phyloP scores from a whole-genome alignment of 208 protist species.

The Jaenimonas drosophilae region DNA sequence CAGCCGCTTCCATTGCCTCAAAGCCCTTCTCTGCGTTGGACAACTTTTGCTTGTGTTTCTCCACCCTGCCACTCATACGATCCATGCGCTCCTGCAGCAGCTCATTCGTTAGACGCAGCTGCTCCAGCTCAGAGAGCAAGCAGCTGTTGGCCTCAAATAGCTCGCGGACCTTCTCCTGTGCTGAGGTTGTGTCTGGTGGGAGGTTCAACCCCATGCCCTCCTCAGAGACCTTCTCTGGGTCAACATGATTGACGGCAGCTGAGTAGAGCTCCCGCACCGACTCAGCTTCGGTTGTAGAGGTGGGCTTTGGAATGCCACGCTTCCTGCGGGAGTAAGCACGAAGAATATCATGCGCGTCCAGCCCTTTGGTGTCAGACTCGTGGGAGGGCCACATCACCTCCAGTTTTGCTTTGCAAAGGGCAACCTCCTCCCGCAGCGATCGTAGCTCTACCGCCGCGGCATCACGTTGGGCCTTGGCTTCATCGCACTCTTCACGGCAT shows the following conservation, averaged over 20 bases:
- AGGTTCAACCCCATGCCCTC: conserved; percentile 4
- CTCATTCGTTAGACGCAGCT: conserved; percentile 61
- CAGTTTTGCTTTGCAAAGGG: conserved; percentile 55
- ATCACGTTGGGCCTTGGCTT: conserved; percentile 68
- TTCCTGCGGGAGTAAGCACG: conserved; percentile 30
- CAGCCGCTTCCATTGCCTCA: conserved; percentile 4
- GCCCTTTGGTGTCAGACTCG: conserved; percentile 35
- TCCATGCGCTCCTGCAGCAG: conserved; percentile 51
- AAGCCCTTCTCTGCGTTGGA: conserved; percentile 6
- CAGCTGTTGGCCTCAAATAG: conserved; percentile 71
- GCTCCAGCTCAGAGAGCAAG: conserved; percentile 59
- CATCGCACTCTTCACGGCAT: conserved; percentile 79
- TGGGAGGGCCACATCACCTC: conserved; percentile 81
- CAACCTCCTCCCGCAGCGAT: conserved; percentile 27
- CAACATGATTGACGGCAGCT: neutral
- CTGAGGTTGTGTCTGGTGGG: conserved; percentile 17
- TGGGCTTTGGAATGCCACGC: conserved; percentile 5
- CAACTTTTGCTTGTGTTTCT: conserved; percentile 22
- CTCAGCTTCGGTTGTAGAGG: neutral
- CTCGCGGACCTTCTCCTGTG: conserved; percentile 53
- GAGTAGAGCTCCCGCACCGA: neutral
- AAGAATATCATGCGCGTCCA: conserved; percentile 58
- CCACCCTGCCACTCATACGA: conserved; percentile 12
- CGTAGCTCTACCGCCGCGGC: conserved; percentile 27
- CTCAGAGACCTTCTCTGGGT: neutral